Conservation (phyloP, 177 flowering plant species). For the Vitis hybrid region DNA sequence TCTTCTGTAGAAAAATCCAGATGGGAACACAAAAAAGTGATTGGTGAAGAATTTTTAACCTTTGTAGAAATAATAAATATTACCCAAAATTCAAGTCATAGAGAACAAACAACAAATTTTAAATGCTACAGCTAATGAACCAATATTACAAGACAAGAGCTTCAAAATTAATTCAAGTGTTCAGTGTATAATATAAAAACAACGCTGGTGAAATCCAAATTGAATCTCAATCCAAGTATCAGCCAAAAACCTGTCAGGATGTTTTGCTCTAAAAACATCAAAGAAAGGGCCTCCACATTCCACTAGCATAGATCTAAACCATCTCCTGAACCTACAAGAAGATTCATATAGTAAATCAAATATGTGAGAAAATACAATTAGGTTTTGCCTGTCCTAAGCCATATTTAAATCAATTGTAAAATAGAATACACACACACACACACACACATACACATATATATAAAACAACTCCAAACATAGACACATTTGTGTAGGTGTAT, state of each 20-base stretch:
- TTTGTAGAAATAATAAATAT: not conserved
- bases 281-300: conserved; percentile 69
- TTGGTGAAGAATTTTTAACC: not conserved
- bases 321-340: conserved; percentile 77
- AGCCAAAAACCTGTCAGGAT: conserved; percentile 74
- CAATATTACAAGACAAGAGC: not conserved
- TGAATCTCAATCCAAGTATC: not conserved
- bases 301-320: conserved; percentile 83
- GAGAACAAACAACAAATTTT: too few species aligned
- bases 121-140: too few species aligned
- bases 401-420: not conserved
- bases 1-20: conserved; percentile 36
- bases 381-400: not conserved
- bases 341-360: conserved; percentile 6
- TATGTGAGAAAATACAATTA: not conserved
- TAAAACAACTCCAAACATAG: not conserved
- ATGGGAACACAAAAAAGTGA: not conserved
- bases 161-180: not conserved
- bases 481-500: not conserved
- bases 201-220: not conserved
- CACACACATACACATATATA: too few species aligned
- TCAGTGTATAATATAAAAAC: not conserved
- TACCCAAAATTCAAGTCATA: too few species aligned
- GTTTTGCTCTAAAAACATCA: conserved; percentile 85
- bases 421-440: not conserved